Conservation (phyloP, 164 flowering plant genomes). For the Nymphaea thermarum region DNA sequence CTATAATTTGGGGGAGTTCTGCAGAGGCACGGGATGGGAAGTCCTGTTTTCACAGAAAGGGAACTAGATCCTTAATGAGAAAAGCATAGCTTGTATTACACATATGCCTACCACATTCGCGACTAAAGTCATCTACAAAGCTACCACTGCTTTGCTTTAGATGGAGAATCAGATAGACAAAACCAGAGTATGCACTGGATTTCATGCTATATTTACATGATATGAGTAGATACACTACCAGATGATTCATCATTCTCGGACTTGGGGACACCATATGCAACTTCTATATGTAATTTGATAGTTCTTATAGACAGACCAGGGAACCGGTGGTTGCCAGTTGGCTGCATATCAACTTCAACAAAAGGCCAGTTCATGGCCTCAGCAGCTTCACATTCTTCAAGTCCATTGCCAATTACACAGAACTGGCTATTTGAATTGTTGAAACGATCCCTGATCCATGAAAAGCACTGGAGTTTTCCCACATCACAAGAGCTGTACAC, state of each 20-base stretch:
- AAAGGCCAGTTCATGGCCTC: slow-evolving; percentile 81
- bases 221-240: not conserved
- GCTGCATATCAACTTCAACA: slow-evolving; percentile 50
- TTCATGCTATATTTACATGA: too few relatives aligned
- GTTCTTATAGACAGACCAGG: slow-evolving; percentile 72
- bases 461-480: slow-evolving; percentile 74
- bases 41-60: too few relatives aligned
- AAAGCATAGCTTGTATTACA: too few relatives aligned
- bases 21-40: too few relatives aligned
- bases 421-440: slow-evolving; percentile 39
- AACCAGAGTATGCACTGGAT: too few relatives aligned
- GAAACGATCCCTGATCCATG: slow-evolving; percentile 70
- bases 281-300: slow-evolving; percentile 46
- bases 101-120: too few relatives aligned
- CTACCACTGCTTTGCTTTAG: too few relatives aligned
- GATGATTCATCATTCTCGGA: not conserved
- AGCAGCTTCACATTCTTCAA: slow-evolving; percentile 95
- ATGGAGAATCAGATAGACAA: too few relatives aligned
- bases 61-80: too few relatives aligned
- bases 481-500: slow-evolving; percentile 96
- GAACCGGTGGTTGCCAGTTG: slow-evolving; percentile 53
- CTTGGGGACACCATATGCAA: slow-evolving; percentile 25
- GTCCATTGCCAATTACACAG: slow-evolving; percentile 92
- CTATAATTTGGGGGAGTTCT: too few relatives aligned
- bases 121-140: too few relatives aligned